Conservation (phyloP, 2,329 filamentous ascomycete genomes). For the Mycogone perniciosa region DNA sequence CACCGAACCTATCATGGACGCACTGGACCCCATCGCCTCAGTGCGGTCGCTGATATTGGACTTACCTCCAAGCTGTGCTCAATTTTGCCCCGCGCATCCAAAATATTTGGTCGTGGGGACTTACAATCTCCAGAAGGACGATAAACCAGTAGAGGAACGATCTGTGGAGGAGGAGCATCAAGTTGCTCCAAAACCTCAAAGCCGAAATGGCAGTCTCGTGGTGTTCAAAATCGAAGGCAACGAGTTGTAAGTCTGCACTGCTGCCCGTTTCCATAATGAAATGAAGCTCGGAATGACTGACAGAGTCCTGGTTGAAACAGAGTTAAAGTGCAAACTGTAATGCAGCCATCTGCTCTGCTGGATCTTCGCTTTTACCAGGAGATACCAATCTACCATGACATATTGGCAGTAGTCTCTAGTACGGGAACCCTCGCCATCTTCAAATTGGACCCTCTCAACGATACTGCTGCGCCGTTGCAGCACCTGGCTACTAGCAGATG, state of each 20-base stretch:
- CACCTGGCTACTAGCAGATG: conserved; percentile 40
- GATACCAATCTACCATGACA: conserved; percentile 30
- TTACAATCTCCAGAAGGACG: conserved; percentile 62
- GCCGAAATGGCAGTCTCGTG: conserved; percentile 66
- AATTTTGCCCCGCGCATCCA: conserved; percentile 58
- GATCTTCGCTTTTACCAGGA: conserved; percentile 73
- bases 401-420: conserved; percentile 72
- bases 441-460: conserved; percentile 37
- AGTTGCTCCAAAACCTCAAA: conserved; percentile 42
- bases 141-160: conserved; percentile 9
- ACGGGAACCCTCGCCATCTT: conserved; percentile 65
- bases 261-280: not conserved
- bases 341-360: conserved; percentile 67
- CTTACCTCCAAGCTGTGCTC: conserved; percentile 70
- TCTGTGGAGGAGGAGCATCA: not conserved
- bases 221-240: conserved; percentile 52
- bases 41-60: conserved; percentile 49
- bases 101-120: conserved; percentile 75
- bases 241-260: conserved; percentile 45
- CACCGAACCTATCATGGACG: conserved; percentile 17
- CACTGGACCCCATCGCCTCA: conserved; percentile 29
- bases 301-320: conserved; percentile 11
- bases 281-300: not conserved
- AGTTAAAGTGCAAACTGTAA: conserved; percentile 45
- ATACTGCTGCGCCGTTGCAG: conserved; percentile 28